Percentiles rank a stretch among this genome's conserved stretches.
phyloP scores from a whole-genome alignment of 768 basidiomycete genomes.

The Calocybe indica region DNA sequence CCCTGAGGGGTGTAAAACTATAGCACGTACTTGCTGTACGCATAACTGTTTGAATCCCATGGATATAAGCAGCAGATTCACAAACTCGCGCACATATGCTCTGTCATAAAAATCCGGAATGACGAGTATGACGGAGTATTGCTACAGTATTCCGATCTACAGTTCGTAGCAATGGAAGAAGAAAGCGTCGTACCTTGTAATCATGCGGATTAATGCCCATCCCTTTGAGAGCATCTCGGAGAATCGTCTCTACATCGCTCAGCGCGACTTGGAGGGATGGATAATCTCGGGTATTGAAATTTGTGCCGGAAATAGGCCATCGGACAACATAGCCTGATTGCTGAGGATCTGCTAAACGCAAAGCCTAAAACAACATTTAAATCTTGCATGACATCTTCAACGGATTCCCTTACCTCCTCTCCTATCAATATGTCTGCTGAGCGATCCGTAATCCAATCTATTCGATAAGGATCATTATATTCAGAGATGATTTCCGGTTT shows the following conservation, averaged over 20 bases:
- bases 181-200: slow-evolving; percentile 46
- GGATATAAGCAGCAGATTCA: slow-evolving; percentile 61
- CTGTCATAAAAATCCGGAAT: slow-evolving; percentile 92
- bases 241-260: slow-evolving; percentile 72
- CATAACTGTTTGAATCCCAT: slow-evolving; percentile 94
- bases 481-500: slow-evolving; percentile 83
- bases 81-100: slow-evolving; percentile 73
- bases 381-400: neutral
- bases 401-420: slow-evolving; percentile 45
- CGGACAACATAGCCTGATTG: slow-evolving; percentile 65
- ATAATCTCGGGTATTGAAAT: slow-evolving; percentile 82
- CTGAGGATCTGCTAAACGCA: slow-evolving; percentile 64
- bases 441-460: slow-evolving; percentile 74
- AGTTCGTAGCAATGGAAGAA: neutral
- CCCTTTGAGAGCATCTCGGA: slow-evolving; percentile 55
- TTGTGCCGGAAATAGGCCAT: slow-evolving; percentile 78
- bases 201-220: slow-evolving; percentile 46
- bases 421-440: slow-evolving; percentile 59
- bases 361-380: slow-evolving; percentile 39
- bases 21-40: slow-evolving; percentile 69
- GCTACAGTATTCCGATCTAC: slow-evolving; percentile 38
- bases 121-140: slow-evolving; percentile 82
- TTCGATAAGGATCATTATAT: slow-evolving; percentile 72
- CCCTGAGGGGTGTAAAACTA: neutral
- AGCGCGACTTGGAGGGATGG: slow-evolving; percentile 60